Evolutionary conservation across 2,329 filamentous ascomycete species (phyloP).

Genomic region (Aspergillus japonicus): DNA sequence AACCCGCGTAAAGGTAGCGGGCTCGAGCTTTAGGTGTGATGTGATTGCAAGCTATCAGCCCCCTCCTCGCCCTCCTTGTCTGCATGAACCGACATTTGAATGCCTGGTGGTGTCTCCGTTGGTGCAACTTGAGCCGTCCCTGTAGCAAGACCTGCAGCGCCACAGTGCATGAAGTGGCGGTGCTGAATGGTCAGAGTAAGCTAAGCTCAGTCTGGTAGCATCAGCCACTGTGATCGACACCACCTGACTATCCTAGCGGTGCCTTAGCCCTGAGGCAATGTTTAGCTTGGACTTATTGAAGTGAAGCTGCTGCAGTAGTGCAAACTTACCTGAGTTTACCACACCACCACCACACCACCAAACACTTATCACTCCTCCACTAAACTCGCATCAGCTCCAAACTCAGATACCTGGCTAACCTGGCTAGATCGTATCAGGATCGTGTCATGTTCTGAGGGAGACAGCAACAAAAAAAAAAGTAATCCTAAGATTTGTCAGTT

Average conservation of each 20-base stretch:
- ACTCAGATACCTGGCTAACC: background rate
- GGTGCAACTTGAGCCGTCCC: background rate
- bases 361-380: background rate
- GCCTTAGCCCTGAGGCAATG: background rate
- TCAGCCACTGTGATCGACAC: background rate
- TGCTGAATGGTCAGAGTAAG: background rate
- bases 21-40: background rate
- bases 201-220: background rate
- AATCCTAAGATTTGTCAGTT: conserved; percentile 18
- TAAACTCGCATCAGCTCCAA: background rate
- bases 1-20: background rate
- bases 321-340: background rate
- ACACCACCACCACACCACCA: no score
- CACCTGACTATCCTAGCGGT: background rate
- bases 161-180: background rate
- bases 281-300: conserved; percentile 5
- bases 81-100: no score
- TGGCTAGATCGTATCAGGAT: background rate
- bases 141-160: background rate
- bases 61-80: no score
- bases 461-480: background rate
- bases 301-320: background rate
- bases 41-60: background rate
- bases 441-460: background rate
- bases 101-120: background rate